Percentiles rank a stretch among this genome's conserved stretches.
These are phyloP conservation scores for Boletus patriciae DNA, from an alignment of 768 basidiomycete species.

Conservation along the genomic window DNA sequence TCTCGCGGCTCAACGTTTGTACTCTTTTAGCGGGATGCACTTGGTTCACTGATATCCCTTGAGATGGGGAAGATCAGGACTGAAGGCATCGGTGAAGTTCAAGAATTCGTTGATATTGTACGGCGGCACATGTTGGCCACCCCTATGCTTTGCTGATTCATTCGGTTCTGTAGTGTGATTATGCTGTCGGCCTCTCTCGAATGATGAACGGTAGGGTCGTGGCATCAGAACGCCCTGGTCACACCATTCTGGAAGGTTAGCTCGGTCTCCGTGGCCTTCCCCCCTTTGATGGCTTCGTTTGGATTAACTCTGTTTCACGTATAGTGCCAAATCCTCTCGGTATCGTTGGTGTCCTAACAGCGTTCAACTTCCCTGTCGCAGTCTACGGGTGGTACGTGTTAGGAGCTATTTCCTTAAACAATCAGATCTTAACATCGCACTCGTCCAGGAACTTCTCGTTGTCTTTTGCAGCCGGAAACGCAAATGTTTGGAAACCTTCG, in stretches of 20 bases:
- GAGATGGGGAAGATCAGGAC: conserved; percentile 92
- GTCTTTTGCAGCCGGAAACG: conserved; percentile 87
- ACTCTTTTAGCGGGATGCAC: conserved; percentile 58
- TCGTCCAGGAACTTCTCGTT: conserved; percentile 80
- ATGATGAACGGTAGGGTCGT: conserved; percentile 93
- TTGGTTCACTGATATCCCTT: conserved; percentile 81
- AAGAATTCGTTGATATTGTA: conserved; percentile 94
- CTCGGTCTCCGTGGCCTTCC: neutral
- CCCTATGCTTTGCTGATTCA: conserved; percentile 7
- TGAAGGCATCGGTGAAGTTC: conserved; percentile 91
- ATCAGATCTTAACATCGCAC: conserved; percentile 10
- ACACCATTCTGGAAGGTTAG: conserved; percentile 85
- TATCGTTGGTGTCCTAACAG: conserved; percentile 73
- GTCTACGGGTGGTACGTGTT: conserved; percentile 79
- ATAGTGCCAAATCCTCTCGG: conserved; percentile 90
- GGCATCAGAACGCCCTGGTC: conserved; percentile 86
- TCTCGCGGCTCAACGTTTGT: conserved; percentile 11
- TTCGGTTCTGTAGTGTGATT: conserved; percentile 68
- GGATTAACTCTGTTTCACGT: conserved; percentile 16
- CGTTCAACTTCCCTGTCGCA: conserved; percentile 96
- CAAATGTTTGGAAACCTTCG: conserved; percentile 94
- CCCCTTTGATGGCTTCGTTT: conserved; percentile 1
- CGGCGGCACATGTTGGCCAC: conserved; percentile 29
- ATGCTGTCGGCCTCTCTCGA: conserved; percentile 87
- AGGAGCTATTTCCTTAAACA: conserved; percentile 2